Evolutionary conservation across 352 stramenopile species (phyloP).

Genomic region (Halophytophthora batemanensis): DNA sequence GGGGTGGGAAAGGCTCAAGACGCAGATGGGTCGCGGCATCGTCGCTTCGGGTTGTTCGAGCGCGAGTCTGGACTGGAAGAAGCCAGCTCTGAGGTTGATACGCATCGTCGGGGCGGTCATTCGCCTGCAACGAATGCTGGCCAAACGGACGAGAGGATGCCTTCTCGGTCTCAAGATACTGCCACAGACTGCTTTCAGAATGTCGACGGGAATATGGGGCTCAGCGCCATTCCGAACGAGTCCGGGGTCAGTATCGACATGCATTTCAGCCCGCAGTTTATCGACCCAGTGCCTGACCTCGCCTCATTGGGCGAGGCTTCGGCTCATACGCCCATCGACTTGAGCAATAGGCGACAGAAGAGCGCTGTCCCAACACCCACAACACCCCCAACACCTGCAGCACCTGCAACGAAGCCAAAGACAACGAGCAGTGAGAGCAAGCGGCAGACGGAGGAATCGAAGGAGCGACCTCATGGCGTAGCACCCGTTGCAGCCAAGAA

Average conservation of each 20-base stretch:
- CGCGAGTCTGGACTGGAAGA: too few relatives aligned
- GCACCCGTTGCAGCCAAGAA: background rate
- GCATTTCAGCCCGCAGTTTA: slow-evolving; percentile 59
- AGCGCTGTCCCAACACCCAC: background rate
- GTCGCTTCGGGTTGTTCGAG: too few relatives aligned
- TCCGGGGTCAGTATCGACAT: slow-evolving; percentile 28
- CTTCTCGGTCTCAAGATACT: too few relatives aligned
- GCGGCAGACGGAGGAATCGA: too few relatives aligned
- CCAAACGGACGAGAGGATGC: too few relatives aligned
- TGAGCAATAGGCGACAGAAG: slow-evolving; percentile 4
- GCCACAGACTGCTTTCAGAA: background rate
- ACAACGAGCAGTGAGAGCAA: too few relatives aligned
- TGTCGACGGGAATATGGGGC: slow-evolving; percentile 16
- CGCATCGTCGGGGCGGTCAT: too few relatives aligned
- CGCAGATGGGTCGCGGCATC: background rate
- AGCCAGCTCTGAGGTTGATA: too few relatives aligned
- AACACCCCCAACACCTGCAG: background rate
- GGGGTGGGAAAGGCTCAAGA: background rate
- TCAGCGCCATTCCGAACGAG: slow-evolving; percentile 27
- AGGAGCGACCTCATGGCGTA: background rate
- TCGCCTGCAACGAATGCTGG: too few relatives aligned
- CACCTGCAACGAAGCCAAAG: too few relatives aligned
- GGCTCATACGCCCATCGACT: background rate
- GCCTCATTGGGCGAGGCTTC: slow-evolving; percentile 3
- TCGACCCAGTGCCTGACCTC: slow-evolving; percentile 31